A percentile compares a stretch with the other conserved stretches of the same genome.
These are phyloP conservation scores for Psidium guajava DNA, from an alignment of 345 rosid genomes.

Conservation along the genomic window DNA sequence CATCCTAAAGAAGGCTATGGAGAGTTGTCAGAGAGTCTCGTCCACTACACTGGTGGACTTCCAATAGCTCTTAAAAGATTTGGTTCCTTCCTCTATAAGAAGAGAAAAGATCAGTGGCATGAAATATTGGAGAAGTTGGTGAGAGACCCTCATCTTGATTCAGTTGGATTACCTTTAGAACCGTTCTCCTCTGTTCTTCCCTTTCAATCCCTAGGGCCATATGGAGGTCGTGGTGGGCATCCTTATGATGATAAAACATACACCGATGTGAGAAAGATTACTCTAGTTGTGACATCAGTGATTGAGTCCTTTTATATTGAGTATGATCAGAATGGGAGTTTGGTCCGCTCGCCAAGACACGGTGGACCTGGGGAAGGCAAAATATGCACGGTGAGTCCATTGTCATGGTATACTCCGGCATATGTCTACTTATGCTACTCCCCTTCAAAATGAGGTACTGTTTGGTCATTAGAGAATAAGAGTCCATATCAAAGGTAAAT, in stretches of 20 bases:
- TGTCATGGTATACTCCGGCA: not conserved
- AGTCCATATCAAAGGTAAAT: not conserved
- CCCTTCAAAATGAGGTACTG: not conserved
- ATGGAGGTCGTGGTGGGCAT: accelerated
- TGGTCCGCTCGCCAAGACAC: not conserved
- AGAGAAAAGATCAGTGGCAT: not conserved
- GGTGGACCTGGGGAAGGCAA: not conserved
- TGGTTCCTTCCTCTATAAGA: not conserved
- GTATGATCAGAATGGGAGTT: not conserved
- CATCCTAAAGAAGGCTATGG: not conserved
- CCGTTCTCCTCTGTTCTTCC: not conserved
- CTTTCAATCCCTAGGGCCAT: not conserved
- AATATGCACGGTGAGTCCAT: not conserved
- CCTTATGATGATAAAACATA: not conserved
- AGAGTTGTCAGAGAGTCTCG: not conserved
- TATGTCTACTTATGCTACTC: not conserved
- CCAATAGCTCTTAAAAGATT: not conserved
- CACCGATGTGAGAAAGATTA: not conserved
- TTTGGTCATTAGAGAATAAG: not conserved
- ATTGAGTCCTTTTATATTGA: not conserved
- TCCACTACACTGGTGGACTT: not conserved
- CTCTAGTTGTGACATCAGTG: not conserved
- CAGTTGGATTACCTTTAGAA: not conserved
- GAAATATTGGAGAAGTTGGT: not conserved
- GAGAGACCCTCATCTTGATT: not conserved